These are phyloP conservation scores for Dictyostelium intermedium DNA, from an alignment of 78 protist genomes.

Conservation along the genomic window DNA sequence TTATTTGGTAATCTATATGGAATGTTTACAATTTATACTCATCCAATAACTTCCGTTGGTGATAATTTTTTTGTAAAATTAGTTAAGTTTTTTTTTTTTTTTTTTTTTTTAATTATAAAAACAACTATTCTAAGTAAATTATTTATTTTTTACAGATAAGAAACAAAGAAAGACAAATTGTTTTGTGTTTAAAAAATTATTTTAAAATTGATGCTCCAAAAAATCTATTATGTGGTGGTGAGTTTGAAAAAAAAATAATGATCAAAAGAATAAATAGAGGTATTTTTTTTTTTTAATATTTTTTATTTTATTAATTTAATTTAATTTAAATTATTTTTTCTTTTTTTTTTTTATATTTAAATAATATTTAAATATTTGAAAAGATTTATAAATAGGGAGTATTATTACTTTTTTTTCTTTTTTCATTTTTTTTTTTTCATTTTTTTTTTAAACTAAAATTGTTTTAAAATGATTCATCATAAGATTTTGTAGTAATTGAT, in stretches of 20 bases:
- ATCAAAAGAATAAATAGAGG: background rate
- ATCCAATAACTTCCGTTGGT: constrained; percentile 47
- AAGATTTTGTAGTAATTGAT: background rate
- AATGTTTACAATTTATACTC: constrained; percentile 51
- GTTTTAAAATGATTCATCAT: background rate
- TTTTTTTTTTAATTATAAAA: too few relatives aligned
- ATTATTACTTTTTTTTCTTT: too few relatives aligned
- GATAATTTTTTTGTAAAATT: constrained; percentile 65
- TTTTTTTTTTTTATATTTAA: background rate
- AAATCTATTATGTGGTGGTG: background rate
- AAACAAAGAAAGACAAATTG: constrained; percentile 24
- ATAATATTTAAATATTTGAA: too few relatives aligned
- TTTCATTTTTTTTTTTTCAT: too few relatives aligned
- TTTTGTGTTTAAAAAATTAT: background rate
- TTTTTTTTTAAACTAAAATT: too few relatives aligned
- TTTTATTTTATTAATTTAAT: background rate
- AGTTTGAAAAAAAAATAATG: background rate
- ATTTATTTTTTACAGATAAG: constrained; percentile 3
- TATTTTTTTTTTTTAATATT: background rate
- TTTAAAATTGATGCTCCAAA: background rate
- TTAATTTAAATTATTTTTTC: background rate
- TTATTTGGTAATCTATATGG: constrained; percentile 75
- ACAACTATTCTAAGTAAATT: too few relatives aligned
- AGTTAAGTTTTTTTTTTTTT: constrained; percentile 12
- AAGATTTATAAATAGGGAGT: too few relatives aligned